Evolutionary conservation across 2,329 filamentous ascomycete genomes (phyloP), one percentile per base, ranked within the genome.

Genomic region (Apiospora phragmitis): DNA sequence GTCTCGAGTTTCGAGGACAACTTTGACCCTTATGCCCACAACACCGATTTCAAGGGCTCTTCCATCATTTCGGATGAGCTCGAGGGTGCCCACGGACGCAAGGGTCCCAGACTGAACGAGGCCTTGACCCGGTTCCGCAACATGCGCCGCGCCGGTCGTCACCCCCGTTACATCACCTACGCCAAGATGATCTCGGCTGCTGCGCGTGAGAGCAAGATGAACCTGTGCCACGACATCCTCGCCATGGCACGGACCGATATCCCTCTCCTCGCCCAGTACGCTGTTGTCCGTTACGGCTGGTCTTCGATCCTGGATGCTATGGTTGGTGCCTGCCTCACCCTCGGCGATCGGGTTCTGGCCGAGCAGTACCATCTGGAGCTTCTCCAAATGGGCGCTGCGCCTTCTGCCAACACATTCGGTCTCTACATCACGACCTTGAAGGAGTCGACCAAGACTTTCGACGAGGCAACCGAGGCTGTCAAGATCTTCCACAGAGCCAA

Each of bases 341-440:
- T 94, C 65, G 94, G 94, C 73, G 92, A 95, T 79, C 93, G 95
- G 70, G 88, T 89, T 71, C 85, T 94, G 72, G 96, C 96, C 72
- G 91, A 92, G 80, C 91, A 94, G 76, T 98, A 93, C 82, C 96
- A 98, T 80, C 92, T 96, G 81, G 94, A 99, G 81, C 87, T 99
- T 75, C 87, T 97, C 67, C 91, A 94, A 72, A 96, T 98, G 86
- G 95, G 95, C 66, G 91, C 93, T 72, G 92, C 95, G 12, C 96
- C 96, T 21, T 97, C 95, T 2, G 96, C 96, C 59, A 99, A 99
- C 85, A 99, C 96, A 0, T 99, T 97, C 76, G 96, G 96, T 71
- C 89, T 99, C 24, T 99, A 98, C 87, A 99, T 99, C 83, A 98
- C 97, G n/a, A 98, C 95, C 1, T 87, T 99, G 72, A 98, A 98